Evolutionary conservation across 495 filamentous ascomycete genomes (phyloP).

Genomic region (Neurospora sp.): DNA sequence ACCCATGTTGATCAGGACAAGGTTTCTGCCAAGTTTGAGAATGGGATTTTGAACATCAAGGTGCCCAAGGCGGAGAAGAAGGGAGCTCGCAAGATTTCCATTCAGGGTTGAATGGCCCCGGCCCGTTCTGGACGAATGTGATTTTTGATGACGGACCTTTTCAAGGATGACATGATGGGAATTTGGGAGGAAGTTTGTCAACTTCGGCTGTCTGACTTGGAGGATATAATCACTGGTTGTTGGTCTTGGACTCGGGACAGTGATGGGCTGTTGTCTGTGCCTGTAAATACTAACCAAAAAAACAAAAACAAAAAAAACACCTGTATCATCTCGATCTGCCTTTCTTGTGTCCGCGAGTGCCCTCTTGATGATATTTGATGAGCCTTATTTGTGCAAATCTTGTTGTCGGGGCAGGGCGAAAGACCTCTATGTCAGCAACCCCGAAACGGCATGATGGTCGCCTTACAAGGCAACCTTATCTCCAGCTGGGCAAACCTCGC

Average conservation of each 20-base stretch:
- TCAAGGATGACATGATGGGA: neutral
- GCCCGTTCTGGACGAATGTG: neutral
- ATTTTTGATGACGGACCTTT: neutral
- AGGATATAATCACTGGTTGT: neutral
- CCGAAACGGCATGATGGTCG: neutral
- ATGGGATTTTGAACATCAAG: constrained; percentile 52
- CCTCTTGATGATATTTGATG: neutral
- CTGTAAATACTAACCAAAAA: neutral
- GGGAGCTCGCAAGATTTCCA: constrained; percentile 16
- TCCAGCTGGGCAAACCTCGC: neutral
- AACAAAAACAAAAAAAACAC: neutral
- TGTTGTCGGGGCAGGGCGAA: neutral
- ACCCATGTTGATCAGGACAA: constrained; percentile 61
- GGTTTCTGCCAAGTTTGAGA: constrained; percentile 59
- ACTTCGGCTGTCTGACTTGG: neutral
- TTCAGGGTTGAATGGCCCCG: constrained; percentile 1
- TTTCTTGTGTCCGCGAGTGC: neutral
- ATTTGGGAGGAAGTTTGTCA: neutral
- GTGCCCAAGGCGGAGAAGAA: constrained; percentile 65
- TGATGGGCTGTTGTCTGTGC: neutral
- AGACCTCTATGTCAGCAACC: neutral
- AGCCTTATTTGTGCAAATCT: neutral
- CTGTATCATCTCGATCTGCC: neutral
- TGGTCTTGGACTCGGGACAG: neutral
- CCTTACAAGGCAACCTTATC: neutral